Conservation (phyloP, 1,284 basidiomycete species). For the Vanrija humicola region DNA sequence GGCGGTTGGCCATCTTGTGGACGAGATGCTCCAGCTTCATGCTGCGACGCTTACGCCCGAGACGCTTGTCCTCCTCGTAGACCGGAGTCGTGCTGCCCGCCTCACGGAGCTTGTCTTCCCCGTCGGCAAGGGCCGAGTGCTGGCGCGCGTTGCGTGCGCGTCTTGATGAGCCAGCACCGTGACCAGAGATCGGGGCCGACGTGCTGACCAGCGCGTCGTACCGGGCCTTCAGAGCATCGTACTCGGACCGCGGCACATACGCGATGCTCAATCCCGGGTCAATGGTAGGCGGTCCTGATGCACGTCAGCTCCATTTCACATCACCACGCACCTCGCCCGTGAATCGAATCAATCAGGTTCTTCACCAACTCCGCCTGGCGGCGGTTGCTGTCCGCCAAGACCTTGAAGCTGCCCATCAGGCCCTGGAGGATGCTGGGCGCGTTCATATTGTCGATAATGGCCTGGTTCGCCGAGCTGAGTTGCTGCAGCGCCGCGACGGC, state of each 20-base stretch:
- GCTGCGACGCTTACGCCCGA: slow-evolving; percentile 32
- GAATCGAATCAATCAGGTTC: slow-evolving; percentile 18
- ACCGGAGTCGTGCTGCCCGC: slow-evolving; percentile 8
- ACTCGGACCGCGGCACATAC: slow-evolving; percentile 30
- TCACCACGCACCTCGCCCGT: slow-evolving; percentile 6
- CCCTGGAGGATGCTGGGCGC: slow-evolving; percentile 24
- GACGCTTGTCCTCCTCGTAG: slow-evolving; percentile 15
- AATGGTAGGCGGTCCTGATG: slow-evolving; percentile 15
- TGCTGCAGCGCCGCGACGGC: slow-evolving; percentile 23
- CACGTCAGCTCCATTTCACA: no score
- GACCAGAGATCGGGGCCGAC: not conserved
- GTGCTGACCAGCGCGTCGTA: slow-evolving; percentile 32
- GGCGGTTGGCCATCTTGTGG: slow-evolving; percentile 45
- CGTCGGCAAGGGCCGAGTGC: slow-evolving; percentile 3
- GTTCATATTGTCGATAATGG: slow-evolving; percentile 32
- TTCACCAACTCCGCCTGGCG: slow-evolving; percentile 33
- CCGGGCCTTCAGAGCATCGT: slow-evolving; percentile 36
- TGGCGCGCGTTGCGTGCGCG: not conserved
- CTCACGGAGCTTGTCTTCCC: not conserved
- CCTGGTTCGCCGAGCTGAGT: slow-evolving; percentile 20
- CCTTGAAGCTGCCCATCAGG: slow-evolving; percentile 29
- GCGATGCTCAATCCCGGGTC: slow-evolving; percentile 24
- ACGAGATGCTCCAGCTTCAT: slow-evolving; percentile 47
- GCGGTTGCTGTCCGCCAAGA: slow-evolving; percentile 30
- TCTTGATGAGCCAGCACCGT: not conserved